Evolutionary conservation across 2,329 filamentous ascomycete species (phyloP), one percentile per base, ranked within the genome.

Genomic region (Polychaeton citri): DNA sequence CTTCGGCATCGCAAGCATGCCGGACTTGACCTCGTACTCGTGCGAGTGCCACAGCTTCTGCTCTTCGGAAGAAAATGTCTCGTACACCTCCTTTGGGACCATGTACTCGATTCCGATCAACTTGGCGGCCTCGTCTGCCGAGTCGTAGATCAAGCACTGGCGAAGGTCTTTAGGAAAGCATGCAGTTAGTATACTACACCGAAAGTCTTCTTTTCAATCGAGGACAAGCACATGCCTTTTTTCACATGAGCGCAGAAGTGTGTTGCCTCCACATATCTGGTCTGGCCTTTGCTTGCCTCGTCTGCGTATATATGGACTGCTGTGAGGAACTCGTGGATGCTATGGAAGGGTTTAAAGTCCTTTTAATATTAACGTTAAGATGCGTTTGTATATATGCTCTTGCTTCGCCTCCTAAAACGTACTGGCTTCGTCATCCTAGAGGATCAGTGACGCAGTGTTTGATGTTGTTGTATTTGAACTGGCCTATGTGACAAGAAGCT

Each of bases 101-200:
- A 46, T 46, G 34, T 46, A 46, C 24, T 45, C 44, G 19, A 46
- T 36, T 8, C 43, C 44, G 24, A 45, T 43, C 16, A 46, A 35
- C 9, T 35, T 30, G 18, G 44, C 43, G 28, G 41, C 26, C 9
- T 41, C 21, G 30, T 36, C 30, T 24, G 37, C 32, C 6, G 43
- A 41, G 32, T 45, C 44, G 35, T 46, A 46, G 35, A 45, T 41
- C 9, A 43, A 32, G 32, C 44, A 46, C 34, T 45, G 44, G 19
- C 44, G 37, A 10, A 45, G 42, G 33, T 43, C 44, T 40, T 8
- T 10, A 34, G 13, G n/a, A n/a, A n/a, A n/a, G n/a, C n/a, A n/a
- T n/a, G 13, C 8, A 26, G 21, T 26, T 26, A 26, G 21, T 13
- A 13, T 13, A 8, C 21, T 13, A 13, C 21, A 13, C 18, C 12